These are phyloP conservation scores for Hypoxylon perforatum DNA, from an alignment of 495 filamentous ascomycete genomes.

Conservation along the genomic window DNA sequence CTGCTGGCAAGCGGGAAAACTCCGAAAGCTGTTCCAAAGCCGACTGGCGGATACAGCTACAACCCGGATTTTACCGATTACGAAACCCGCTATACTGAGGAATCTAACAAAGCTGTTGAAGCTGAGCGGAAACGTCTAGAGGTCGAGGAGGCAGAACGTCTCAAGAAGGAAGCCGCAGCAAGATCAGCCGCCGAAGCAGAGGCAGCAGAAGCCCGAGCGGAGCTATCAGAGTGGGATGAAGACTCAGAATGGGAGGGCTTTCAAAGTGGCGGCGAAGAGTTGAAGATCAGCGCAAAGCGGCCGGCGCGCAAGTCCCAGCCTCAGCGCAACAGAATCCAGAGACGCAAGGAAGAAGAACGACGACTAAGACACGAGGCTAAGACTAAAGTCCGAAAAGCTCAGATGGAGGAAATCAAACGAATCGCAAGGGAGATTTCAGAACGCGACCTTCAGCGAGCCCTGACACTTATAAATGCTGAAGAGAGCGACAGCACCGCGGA, in stretches of 20 bases:
- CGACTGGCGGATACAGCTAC: conserved; percentile 86
- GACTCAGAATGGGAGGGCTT: conserved; percentile 91
- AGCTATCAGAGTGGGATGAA: conserved; percentile 77
- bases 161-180: conserved; percentile 63
- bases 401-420: conserved; percentile 71
- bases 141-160: conserved; percentile 70
- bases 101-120: conserved; percentile 81
- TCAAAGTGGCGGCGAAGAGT: conserved; percentile 71
- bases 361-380: conserved; percentile 74
- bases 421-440: conserved; percentile 72
- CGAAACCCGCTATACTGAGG: conserved; percentile 74
- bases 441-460: conserved; percentile 58
- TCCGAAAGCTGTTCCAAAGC: conserved; percentile 80
- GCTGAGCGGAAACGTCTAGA: conserved; percentile 81
- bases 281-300: conserved; percentile 74
- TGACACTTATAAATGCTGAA: conserved; percentile 52
- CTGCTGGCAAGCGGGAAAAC: conserved; percentile 80
- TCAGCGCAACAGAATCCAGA: conserved; percentile 86
- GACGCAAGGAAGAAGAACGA: conserved; percentile 86
- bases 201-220: conserved; percentile 72
- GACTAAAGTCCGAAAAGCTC: conserved; percentile 74
- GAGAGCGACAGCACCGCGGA: conserved; percentile 56
- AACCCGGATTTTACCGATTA: conserved; percentile 90
- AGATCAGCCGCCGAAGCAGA: conserved; percentile 69
- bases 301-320: conserved; percentile 84